Percentiles rank a stretch among this genome's conserved stretches.
Evolutionary conservation across 202 grass and related monocot genomes (phyloP).

Genomic region (Musa balbisiana): DNA sequence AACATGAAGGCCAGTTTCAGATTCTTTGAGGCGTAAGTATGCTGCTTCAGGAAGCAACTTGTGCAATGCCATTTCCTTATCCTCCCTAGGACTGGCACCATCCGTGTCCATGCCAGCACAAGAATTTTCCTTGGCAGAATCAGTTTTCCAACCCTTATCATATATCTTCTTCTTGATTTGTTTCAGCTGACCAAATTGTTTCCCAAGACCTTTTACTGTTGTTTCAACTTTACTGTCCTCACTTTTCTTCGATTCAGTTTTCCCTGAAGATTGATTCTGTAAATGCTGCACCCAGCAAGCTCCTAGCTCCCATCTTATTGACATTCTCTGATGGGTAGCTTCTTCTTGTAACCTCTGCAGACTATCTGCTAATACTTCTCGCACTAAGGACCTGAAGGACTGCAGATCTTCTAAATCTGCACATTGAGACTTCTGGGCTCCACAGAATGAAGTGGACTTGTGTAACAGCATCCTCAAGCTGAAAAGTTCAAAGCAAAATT

Average conservation of each 20-base stretch:
- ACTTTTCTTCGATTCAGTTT: conserved; percentile 57
- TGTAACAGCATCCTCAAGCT: conserved; percentile 95
- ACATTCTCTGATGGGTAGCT: conserved; percentile 41
- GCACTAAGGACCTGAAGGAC: conserved; percentile 39
- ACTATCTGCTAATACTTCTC: conserved; percentile 62
- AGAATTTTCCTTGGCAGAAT: conserved; percentile 38
- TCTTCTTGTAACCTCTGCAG: conserved; percentile 69
- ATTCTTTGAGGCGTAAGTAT: conserved; percentile 25
- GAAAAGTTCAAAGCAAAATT: conserved; percentile 25
- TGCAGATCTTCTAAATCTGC: conserved; percentile 41
- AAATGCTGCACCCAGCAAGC: conserved; percentile 98
- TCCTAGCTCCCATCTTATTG: conserved; percentile 94
- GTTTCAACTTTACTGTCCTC: conserved; percentile 58
- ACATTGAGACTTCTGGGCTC: conserved; percentile 37
- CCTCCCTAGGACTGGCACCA: conserved; percentile 39
- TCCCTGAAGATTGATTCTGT: conserved; percentile 71
- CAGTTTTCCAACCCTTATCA: conserved; percentile 47
- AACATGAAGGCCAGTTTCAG: conserved; percentile 27
- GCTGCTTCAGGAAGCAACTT: conserved; percentile 40
- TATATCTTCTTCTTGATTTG: conserved; percentile 92
- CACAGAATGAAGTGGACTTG: conserved; percentile 41
- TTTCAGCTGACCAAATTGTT: conserved; percentile 91
- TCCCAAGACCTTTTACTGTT: conserved; percentile 87
- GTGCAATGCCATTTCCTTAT: conserved; percentile 44
- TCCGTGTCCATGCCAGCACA: conserved; percentile 27